These are phyloP conservation scores for Apiospora malaysiana DNA, from an alignment of 2,329 filamentous ascomycete genomes.

Conservation along the genomic window DNA sequence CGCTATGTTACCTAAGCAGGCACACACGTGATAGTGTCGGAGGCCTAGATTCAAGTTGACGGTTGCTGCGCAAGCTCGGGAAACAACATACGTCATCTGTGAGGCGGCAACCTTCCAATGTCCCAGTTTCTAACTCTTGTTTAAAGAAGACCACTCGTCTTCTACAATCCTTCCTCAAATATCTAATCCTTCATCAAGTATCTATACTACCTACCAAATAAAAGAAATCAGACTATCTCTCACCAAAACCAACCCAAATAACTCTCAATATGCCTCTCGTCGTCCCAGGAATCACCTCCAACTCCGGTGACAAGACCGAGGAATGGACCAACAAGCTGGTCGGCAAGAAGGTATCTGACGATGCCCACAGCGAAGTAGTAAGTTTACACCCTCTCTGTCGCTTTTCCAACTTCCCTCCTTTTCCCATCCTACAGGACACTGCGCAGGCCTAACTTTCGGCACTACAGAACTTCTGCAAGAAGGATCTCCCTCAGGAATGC, in stretches of 20 bases:
- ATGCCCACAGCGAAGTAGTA: constrained; percentile 59
- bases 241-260: constrained; percentile 19
- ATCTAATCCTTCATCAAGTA: background rate
- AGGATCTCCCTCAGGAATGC: constrained; percentile 61
- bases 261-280: constrained; percentile 68
- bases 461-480: constrained; percentile 62
- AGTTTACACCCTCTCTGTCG: constrained; percentile 30
- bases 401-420: constrained; percentile 17
- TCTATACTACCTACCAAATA: background rate
- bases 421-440: background rate
- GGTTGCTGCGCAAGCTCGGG: background rate
- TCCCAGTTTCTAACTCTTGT: constrained; percentile 11
- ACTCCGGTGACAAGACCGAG: constrained; percentile 51
- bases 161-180: background rate
- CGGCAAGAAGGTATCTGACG: constrained; percentile 66
- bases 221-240: background rate
- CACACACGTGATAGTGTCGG: constrained; percentile 2
- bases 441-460: constrained; percentile 8
- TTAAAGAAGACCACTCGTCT: constrained; percentile 2
- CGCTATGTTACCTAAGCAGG: background rate
- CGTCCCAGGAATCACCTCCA: constrained; percentile 61
- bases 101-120: background rate
- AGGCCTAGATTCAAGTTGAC: background rate
- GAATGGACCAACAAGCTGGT: constrained; percentile 68
- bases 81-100: constrained; percentile 10